Evolutionary conservation across 495 filamentous ascomycete genomes (phyloP).

Genomic region (Aspergillus ellipticus): DNA sequence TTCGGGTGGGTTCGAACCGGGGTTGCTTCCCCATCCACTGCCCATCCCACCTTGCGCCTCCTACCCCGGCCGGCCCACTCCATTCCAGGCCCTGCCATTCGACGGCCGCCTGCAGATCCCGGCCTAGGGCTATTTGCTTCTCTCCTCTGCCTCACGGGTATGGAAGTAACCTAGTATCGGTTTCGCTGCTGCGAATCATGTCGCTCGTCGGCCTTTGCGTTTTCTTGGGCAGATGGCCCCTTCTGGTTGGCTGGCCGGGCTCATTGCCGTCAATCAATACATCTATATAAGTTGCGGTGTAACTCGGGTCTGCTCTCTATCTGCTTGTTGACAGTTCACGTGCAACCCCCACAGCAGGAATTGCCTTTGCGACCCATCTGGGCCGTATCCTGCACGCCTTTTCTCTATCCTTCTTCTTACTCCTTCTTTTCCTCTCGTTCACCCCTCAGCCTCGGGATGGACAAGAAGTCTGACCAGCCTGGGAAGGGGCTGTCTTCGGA

Average conservation of each 20-base stretch:
- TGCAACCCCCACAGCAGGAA: not conserved
- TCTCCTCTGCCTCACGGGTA: conserved; percentile 4
- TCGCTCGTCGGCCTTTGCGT: conserved; percentile 3
- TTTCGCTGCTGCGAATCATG: conserved; percentile 9
- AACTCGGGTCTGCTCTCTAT: not conserved
- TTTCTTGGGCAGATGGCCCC: not conserved
- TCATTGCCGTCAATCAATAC: not conserved
- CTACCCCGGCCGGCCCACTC: conserved; percentile 4
- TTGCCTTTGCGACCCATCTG: not conserved
- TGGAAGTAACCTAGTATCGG: not conserved
- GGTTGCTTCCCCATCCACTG: not conserved
- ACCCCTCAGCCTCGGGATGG: not conserved
- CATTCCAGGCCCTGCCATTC: conserved; percentile 3
- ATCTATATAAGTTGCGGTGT: not conserved
- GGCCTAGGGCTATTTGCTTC: conserved; percentile 4
- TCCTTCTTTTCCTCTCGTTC: not conserved
- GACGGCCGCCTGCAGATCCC: conserved; percentile 3
- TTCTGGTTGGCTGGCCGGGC: not conserved
- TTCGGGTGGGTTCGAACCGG: not conserved
- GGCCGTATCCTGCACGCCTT: not conserved
- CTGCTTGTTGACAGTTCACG: not conserved
- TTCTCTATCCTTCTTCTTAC: not conserved
- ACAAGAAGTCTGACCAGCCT: not conserved
- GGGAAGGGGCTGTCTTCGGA: not conserved
- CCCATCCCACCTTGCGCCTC: not conserved